These are phyloP conservation scores for Xylaria sp. DNA, from an alignment of 2,329 filamentous ascomycete species.

Conservation along the genomic window DNA sequence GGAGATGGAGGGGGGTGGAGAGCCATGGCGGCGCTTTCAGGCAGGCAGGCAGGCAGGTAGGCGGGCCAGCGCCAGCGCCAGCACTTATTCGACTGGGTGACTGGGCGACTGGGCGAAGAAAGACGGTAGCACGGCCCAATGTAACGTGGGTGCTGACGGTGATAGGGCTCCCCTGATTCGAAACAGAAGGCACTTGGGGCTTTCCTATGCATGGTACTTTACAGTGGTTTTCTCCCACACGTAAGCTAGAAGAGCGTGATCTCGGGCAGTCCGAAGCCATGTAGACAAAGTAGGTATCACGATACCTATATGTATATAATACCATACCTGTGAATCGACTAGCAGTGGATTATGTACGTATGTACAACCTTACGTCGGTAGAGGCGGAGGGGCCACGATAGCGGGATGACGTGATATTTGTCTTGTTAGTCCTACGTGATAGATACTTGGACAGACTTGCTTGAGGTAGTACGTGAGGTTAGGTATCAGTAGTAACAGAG, in stretches of 20 bases:
- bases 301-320: background rate
- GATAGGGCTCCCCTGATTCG: slow-evolving; percentile 36
- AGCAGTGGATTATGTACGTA: background rate
- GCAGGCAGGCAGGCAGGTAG: slow-evolving; percentile 16
- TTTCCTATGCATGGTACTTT: slow-evolving; percentile 41
- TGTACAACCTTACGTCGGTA: background rate
- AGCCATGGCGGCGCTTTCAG: slow-evolving; percentile 16
- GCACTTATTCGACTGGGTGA: background rate
- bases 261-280: slow-evolving; percentile 30
- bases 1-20: slow-evolving; percentile 23
- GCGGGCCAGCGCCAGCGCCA: background rate
- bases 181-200: slow-evolving; percentile 29
- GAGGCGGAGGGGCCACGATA: background rate
- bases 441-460: background rate
- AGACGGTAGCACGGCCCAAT: slow-evolving; percentile 34
- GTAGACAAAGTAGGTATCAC: slow-evolving; percentile 7
- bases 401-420: slow-evolving; percentile 4
- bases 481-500: background rate
- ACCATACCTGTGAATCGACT: background rate
- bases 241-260: slow-evolving; percentile 32
- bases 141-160: slow-evolving; percentile 39
- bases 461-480: background rate
- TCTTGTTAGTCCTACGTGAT: slow-evolving; percentile 1
- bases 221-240: slow-evolving; percentile 5
- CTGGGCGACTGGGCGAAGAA: background rate